Conservation (phyloP, 768 basidiomycete species). For the Trametes elegans region DNA sequence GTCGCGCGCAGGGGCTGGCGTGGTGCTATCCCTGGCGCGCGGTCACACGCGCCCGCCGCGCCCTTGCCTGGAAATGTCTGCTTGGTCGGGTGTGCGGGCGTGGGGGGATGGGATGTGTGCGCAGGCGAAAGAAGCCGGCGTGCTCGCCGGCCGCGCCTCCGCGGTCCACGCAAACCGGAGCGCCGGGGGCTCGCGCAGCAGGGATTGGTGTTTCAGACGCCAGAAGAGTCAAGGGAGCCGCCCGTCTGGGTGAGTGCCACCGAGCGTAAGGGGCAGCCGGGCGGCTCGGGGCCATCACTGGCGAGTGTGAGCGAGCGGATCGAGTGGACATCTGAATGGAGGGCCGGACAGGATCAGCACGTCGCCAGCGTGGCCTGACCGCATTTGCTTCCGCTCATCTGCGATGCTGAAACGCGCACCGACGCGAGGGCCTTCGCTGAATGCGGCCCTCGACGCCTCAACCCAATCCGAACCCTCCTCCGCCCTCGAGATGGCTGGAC, state of each 20-base stretch:
- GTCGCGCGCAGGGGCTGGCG: background rate
- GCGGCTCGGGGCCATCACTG: background rate
- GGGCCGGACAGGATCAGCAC: constrained; percentile 2
- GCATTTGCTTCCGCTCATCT: constrained; percentile 19
- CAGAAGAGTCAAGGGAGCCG: constrained; percentile 14
- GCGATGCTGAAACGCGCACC: constrained; percentile 11
- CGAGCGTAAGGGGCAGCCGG: constrained; percentile 4
- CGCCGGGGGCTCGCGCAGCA: constrained; percentile 13
- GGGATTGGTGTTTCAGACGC: constrained; percentile 18
- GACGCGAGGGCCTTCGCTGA: constrained; percentile 4
- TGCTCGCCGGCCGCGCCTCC: background rate
- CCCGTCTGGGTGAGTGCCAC: constrained; percentile 21
- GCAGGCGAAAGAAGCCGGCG: background rate
- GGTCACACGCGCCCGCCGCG: background rate
- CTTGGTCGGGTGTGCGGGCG: background rate
- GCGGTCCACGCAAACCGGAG: constrained; percentile 20
- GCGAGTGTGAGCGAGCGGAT: background rate
- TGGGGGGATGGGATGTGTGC: background rate
- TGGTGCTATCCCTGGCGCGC: background rate
- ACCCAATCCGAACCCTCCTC: too few species aligned
- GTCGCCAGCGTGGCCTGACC: background rate
- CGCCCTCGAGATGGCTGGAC: constrained; percentile 18
- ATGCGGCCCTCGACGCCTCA: background rate
- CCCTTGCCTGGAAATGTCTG: background rate
- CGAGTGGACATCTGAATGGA: background rate